Conservation (phyloP, 768 basidiomycete species). For the Lentinula raphanica region DNA sequence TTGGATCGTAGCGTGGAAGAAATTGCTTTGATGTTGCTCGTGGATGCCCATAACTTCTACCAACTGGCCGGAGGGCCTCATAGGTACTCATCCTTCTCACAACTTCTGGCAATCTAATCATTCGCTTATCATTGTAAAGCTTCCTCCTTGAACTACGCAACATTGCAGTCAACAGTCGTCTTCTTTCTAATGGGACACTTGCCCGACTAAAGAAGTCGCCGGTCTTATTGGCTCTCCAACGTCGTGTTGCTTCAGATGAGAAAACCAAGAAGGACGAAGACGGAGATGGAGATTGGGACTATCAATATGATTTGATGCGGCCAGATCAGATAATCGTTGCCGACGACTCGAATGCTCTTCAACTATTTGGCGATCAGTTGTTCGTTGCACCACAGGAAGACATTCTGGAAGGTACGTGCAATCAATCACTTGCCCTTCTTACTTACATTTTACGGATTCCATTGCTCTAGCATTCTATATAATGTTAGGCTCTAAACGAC, state of each 20-base stretch:
- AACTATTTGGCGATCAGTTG: constrained; percentile 71
- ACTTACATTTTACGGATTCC: constrained; percentile 6
- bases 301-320: constrained; percentile 64
- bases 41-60: constrained; percentile 68
- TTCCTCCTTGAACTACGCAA: constrained; percentile 81
- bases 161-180: constrained; percentile 71
- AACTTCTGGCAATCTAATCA: neutral
- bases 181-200: constrained; percentile 47
- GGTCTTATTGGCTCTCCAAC: constrained; percentile 70
- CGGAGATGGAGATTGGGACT: constrained; percentile 74
- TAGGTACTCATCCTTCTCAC: constrained; percentile 35
- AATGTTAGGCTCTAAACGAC: constrained; percentile 65
- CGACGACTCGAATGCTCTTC: constrained; percentile 79
- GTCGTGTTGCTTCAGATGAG: constrained; percentile 36
- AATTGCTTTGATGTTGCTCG: constrained; percentile 63
- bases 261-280: constrained; percentile 21
- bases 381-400: constrained; percentile 88
- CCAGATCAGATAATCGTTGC: constrained; percentile 74
- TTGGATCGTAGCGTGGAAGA: constrained; percentile 60
- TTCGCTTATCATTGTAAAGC: constrained; percentile 30
- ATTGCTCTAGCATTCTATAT: constrained; percentile 59
- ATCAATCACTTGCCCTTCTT: neutral
- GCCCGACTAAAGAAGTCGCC: constrained; percentile 64
- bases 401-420: constrained; percentile 65
- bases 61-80: constrained; percentile 62